Conservation (phyloP, 352 stramenopile genomes). For the Pythium aquatile region DNA sequence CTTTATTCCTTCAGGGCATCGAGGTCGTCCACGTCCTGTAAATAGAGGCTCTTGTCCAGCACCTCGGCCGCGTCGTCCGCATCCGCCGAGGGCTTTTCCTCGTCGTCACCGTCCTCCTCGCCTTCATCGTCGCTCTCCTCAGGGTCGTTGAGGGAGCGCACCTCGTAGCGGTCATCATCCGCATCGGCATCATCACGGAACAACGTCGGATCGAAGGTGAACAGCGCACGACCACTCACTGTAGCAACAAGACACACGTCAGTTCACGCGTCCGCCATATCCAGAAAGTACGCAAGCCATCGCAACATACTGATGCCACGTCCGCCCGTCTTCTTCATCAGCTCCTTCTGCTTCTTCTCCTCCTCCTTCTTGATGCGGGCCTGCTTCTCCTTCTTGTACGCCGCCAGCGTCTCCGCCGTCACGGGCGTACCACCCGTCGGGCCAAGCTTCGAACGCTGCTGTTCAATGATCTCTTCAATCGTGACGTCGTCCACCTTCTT, state of each 20-base stretch:
- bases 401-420: constrained; percentile 84
- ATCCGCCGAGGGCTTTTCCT: constrained; percentile 38
- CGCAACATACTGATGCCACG: constrained; percentile 76
- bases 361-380: constrained; percentile 77
- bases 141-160: constrained; percentile 57
- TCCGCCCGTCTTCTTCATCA: constrained; percentile 83
- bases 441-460: constrained; percentile 87
- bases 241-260: constrained; percentile 13
- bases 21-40: constrained; percentile 75
- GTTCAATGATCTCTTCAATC: constrained; percentile 91
- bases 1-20: constrained; percentile 77
- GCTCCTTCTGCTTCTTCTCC: constrained; percentile 80
- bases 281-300: constrained; percentile 17
- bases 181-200: constrained; percentile 91
- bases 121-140: constrained; percentile 32
- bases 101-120: constrained; percentile 16
- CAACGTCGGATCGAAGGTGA: constrained; percentile 88
- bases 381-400: constrained; percentile 88
- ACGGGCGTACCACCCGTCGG: constrained; percentile 83
- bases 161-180: constrained; percentile 81
- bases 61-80: constrained; percentile 59
- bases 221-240: constrained; percentile 91
- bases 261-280: constrained; percentile 5
- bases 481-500: constrained; percentile 85
- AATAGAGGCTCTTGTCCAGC: constrained; percentile 85